Conservation (phyloP, 805 yeast species). For the Scheffersomyces stipitis region DNA sequence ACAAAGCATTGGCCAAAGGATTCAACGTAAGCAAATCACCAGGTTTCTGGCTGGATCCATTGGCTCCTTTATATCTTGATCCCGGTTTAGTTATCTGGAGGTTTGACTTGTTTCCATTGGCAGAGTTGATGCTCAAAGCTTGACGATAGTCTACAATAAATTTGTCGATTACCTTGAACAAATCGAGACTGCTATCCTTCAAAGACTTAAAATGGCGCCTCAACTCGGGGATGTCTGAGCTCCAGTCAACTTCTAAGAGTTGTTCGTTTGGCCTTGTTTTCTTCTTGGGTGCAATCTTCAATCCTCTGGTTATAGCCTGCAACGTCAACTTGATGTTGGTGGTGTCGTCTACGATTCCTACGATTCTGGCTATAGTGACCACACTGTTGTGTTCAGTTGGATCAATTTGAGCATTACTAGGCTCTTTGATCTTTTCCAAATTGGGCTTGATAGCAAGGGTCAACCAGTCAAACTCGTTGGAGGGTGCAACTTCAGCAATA, state of each 20-base stretch:
- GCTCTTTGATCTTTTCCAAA: slow-evolving; percentile 27
- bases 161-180: slow-evolving; percentile 38
- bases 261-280: slow-evolving; percentile 21
- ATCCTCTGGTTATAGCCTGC: slow-evolving; percentile 50
- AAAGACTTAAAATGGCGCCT: slow-evolving; percentile 17
- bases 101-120: slow-evolving; percentile 8
- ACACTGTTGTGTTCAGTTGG: slow-evolving; percentile 14
- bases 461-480: slow-evolving; percentile 34
- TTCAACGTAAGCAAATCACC: slow-evolving; percentile 48
- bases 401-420: slow-evolving; percentile 9
- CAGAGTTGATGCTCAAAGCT: slow-evolving; percentile 20
- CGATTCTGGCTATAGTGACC: slow-evolving; percentile 46
- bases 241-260: slow-evolving; percentile 27
- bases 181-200: slow-evolving; percentile 12
- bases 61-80: slow-evolving; percentile 8
- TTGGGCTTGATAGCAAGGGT: slow-evolving; percentile 38
- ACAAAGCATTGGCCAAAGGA: slow-evolving; percentile 61
- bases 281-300: slow-evolving; percentile 6
- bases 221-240: slow-evolving; percentile 15
- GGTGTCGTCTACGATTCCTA: slow-evolving; percentile 46
- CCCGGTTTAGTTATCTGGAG: slow-evolving; percentile 10
- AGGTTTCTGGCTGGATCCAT: no score
- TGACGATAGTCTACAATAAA: slow-evolving; percentile 39
- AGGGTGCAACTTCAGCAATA: not conserved
- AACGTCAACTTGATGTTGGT: slow-evolving; percentile 46